A percentile compares a stretch with the other conserved stretches of the same genome.
Conservation (phyloP, 176 grass and related monocot genomes). For the Saccharum spontaneum region DNA sequence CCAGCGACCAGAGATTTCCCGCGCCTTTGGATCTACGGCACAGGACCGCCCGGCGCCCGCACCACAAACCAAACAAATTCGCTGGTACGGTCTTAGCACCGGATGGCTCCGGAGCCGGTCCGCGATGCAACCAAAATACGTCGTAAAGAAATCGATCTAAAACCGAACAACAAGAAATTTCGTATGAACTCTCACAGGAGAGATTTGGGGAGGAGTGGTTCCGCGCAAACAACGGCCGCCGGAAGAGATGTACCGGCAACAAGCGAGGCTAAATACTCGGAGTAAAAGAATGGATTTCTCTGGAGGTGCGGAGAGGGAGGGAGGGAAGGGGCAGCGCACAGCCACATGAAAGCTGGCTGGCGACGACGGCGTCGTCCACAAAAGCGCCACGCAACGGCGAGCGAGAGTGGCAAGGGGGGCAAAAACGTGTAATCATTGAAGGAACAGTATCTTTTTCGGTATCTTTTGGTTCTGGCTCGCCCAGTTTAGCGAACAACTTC, state of each 20-base stretch:
- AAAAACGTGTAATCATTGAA: constrained; percentile 41
- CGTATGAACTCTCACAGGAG: neutral
- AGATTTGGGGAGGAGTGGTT: neutral
- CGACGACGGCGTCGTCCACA: constrained; percentile 48
- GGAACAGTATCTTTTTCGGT: constrained; percentile 32
- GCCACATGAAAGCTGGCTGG: constrained; percentile 54
- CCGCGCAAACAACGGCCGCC: neutral
- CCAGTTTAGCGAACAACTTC: constrained; percentile 8
- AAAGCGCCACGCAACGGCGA: constrained; percentile 51
- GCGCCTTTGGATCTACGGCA: constrained; percentile 22
- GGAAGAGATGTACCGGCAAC: neutral
- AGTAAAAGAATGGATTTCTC: constrained; percentile 31
- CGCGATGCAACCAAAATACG: neutral
- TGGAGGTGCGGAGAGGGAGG: constrained; percentile 8
- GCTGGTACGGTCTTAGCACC: no score
- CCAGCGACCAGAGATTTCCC: neutral
- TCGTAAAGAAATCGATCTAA: neutral
- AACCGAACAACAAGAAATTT: neutral
- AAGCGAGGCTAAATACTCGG: constrained; percentile 19
- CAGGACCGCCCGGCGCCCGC: neutral
- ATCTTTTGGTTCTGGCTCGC: constrained; percentile 20
- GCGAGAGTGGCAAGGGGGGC: neutral
- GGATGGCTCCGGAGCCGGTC: no score
- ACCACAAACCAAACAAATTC: neutral
- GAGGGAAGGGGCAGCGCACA: constrained; percentile 25